Base-by-base conservation (phyloP, 768 basidiomycete genomes). In the Lentinus brumalis region DNA sequence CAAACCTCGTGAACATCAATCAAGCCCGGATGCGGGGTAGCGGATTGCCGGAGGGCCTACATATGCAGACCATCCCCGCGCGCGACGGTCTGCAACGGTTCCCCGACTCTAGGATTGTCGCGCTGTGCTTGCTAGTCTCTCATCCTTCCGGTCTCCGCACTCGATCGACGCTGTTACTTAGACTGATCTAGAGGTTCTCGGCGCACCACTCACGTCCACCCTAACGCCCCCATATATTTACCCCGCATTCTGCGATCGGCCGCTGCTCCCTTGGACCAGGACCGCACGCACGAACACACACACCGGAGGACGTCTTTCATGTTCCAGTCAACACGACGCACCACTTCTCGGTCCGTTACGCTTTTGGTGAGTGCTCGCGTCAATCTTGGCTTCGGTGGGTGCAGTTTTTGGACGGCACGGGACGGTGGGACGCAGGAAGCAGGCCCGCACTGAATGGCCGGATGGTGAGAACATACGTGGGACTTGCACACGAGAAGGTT, bases 1-100 rank as follows among this genome's bases (percentile, higher is more conserved):
- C 42, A 16, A 30, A 59, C 41, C 62, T 50, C 62, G 62, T 63
- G 62, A 56, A 31, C 15, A 31, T n/a, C 26, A 31, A 8, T 41
- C 41, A 45, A n/a, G 21, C 32, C 62, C 62, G 62, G 62, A 63
- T 56, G 62, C 62, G 62, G 62, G 62, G 62, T 46, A 49, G 57
- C 29, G 40, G 50, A 29, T 63, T 59, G 57, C 62, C 62, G 62
- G 62, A 59, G 57, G 56, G 50, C 35, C 53, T 56, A 63, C 53
- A 46, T 31, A 56, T 59, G 50, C 31, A 32, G 21, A 12, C 29
- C 21, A 16, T 32, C 26, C 44, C 15, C 44, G 21, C 38, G 30
- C 32, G 50, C 14, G n/a, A 35, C 16, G 31, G 16, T 12, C 45
- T 9, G 15, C 11, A 7, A n/a, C 53, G 10, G 59, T 14, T 47